Base-by-base conservation (phyloP, 768 basidiomycete species). In the Serendipita sp. region DNA sequence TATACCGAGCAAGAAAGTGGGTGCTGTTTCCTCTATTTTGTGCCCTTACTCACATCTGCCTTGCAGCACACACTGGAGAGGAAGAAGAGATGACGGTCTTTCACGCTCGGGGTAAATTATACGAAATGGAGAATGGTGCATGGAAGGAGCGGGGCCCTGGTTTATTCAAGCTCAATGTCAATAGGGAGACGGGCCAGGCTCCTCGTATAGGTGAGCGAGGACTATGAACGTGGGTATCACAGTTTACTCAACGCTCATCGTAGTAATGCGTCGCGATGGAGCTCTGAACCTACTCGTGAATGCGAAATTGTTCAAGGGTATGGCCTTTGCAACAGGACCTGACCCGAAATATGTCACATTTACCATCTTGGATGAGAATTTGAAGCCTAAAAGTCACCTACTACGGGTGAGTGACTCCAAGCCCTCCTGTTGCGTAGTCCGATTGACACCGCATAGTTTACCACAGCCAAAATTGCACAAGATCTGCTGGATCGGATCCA, bases 211-310 rank as follows among this genome's bases (percentile, higher is more conserved):
- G 55, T 60, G 33, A 29, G 55, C 31, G 27, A 13, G 16, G 31
- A 53, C 55, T 34, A 10, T 16, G 27, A 10, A 10, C 16, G 8
- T 34, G 3, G 36, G 29, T 33, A 34, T 31, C n/a, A 13, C 13
- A 40, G 40, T 40, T 40, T 40, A 40, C 13, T 40, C 40, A 52
- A 33, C 55, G 29, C 27, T 60, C 36, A 31, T 60, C 34, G 4
- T 60, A 60, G 55, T 60, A 29, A 60, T 60, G 55, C 55, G 55
- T 16, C 55, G 55, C 36, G 55, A 60, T 37, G 55, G 55, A 31
- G 18, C 55, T 36, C 55, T 60, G 27, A 60, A 60, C 27, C 55
- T 60, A 31, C 55, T 60, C 55, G 23, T 60, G 16, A 60, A 60
- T 36, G 55, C 55, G 27, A 60, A 27, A 34, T 34, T 60, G 34